Evolutionary conservation across 2,329 filamentous ascomycete species (phyloP).

Genomic region (Xylaria sp.): DNA sequence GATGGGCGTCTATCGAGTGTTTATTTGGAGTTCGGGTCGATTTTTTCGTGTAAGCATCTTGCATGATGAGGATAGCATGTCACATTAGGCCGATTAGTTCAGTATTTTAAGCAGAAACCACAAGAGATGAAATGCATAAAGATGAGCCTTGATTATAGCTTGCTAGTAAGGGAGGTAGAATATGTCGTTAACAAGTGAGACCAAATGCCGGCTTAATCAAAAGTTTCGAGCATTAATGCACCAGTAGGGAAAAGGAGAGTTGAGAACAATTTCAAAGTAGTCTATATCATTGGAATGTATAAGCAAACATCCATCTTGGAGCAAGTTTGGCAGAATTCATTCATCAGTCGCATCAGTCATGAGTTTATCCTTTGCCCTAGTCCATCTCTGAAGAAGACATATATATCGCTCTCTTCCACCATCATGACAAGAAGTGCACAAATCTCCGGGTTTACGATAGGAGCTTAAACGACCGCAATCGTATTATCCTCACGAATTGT

Average conservation of each 20-base stretch:
- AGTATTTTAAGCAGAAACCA: slow-evolving; percentile 8
- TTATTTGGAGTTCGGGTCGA: slow-evolving; percentile 37
- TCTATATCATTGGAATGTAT: slow-evolving; percentile 27
- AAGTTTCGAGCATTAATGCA: background rate
- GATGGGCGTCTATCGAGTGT: slow-evolving; percentile 21
- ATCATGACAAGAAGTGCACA: background rate
- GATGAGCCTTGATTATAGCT: background rate
- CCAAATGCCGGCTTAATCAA: background rate
- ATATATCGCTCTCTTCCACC: slow-evolving; percentile 13
- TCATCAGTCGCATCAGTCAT: slow-evolving; percentile 19
- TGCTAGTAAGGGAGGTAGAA: background rate
- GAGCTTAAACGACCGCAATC: slow-evolving; percentile 63
- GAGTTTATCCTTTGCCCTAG: background rate
- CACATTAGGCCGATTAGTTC: slow-evolving; percentile 7
- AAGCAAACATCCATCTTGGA: slow-evolving; percentile 8
- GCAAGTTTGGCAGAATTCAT: slow-evolving; percentile 5
- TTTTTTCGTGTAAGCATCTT: slow-evolving; percentile 16
- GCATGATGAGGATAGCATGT: slow-evolving; percentile 23
- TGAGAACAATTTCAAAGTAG: background rate
- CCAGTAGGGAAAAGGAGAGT: background rate
- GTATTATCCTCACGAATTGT: slow-evolving; percentile 78
- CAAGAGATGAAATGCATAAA: slow-evolving; percentile 11
- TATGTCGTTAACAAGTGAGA: too few species aligned
- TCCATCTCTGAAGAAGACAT: background rate
- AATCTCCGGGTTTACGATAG: background rate